phyloP scores from a whole-genome alignment of 1,139 yeast species.

The Debaryomyces sp. region DNA sequence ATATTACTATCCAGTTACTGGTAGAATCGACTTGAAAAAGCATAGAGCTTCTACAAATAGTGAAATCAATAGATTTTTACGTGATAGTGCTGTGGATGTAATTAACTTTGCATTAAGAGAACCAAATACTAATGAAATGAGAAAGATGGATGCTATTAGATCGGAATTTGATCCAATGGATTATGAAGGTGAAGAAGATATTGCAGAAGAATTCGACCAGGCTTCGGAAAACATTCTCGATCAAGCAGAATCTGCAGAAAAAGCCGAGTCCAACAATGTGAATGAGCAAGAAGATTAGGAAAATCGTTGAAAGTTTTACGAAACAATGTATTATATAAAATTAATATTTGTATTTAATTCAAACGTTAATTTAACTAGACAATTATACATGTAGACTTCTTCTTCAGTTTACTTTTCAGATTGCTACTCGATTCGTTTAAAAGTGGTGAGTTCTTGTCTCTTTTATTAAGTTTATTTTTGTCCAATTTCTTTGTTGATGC shows the following conservation, averaged over 20 bases:
- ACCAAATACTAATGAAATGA: conserved; percentile 70
- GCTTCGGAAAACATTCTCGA: conserved; percentile 3
- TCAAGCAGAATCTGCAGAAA: conserved; percentile 1
- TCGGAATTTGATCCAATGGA: conserved; percentile 73
- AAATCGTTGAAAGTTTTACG: conserved; percentile 7
- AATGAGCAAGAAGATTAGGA: conserved; percentile 7
- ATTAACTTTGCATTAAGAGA: conserved; percentile 69
- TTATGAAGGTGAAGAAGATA: conserved; percentile 17
- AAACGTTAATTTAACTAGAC: conserved; percentile 12
- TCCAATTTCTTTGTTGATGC: background rate
- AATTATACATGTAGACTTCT: conserved; percentile 22
- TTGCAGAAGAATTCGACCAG: conserved; percentile 11
- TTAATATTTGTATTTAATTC: background rate
- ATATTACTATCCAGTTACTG: conserved; percentile 74
- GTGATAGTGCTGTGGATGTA: conserved; percentile 54
- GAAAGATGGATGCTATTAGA: conserved; percentile 66
- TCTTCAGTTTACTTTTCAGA: conserved; percentile 16
- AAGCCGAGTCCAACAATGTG: background rate
- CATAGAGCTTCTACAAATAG: conserved; percentile 61
- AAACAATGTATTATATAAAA: conserved; percentile 7
- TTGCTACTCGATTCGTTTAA: background rate
- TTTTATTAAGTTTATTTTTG: background rate
- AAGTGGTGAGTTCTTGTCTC: background rate
- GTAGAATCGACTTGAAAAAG: conserved; percentile 80
- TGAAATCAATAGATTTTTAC: conserved; percentile 53